Base-by-base conservation (phyloP, 169 alveolate species). In the Plasmodium fragile region DNA sequence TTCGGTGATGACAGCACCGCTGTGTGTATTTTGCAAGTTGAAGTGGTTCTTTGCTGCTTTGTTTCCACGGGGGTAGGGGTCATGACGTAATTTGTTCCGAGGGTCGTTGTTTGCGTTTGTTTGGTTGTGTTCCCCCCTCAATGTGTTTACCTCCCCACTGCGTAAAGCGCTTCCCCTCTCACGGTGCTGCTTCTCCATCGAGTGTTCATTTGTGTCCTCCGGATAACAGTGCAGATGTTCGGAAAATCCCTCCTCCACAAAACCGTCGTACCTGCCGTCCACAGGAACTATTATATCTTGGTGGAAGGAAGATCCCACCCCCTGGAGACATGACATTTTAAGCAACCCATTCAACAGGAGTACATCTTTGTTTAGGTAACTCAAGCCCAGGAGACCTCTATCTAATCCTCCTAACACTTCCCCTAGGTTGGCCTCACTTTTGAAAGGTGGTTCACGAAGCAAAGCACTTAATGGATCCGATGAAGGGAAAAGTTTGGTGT, bases 361-460 rank as follows among this genome's bases (percentile, higher is more conserved):
- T 30, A 80, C 71, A 80, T 80, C 85, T 45, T 25, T 80, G 22
- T 45, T 80, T 28, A 80, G 18, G 41, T 80, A n/a, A 4, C 85
- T 80, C 22, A 41, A n/a, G 10, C 85, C 85, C 2, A 80, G 43
- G 4, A 80, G 22, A 2, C 73, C 65, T 6, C 41, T 80, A 28
- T 80, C 85, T 4, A 80, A 28, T 65, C 36, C 59, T 49, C 59
- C n/a, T 65, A 65, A 18, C 11, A 65, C 36, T 65, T 65, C 75
- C 36, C 5, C 36, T 65, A 36, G 75, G 36, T 65, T 65, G 13
- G 36, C 4, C 28, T 22, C 75, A 65, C 6, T 6, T 18, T 18
- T 8, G 75, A 25, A 22, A n/a, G 30, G 36, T n/a, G 32, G 41
- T 25, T 28, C 75, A 6, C 75, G 36, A 18, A 65, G 36, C n/a